Evolutionary conservation across 257 asterid species (phyloP).

Genomic region (Solanum dulcamara): DNA sequence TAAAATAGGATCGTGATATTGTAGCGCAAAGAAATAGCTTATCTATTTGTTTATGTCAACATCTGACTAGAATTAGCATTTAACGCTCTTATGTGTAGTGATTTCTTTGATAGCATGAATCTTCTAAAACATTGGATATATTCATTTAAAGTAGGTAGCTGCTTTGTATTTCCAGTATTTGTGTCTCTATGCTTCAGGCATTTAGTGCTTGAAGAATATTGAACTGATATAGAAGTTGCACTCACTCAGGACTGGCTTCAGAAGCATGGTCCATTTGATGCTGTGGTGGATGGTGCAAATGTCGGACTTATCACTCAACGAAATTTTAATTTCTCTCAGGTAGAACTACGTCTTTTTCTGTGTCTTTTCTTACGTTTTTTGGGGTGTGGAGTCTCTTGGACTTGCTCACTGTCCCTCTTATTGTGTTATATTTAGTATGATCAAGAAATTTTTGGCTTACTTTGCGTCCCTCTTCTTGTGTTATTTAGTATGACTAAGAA

Average conservation of each 20-base stretch:
- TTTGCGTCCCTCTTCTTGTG: not conserved
- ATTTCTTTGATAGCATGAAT: not conserved
- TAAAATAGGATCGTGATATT: not conserved
- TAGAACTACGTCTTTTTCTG: conserved; percentile 4
- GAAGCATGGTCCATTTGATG: conserved; percentile 87
- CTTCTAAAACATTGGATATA: not conserved
- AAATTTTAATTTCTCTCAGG: conserved; percentile 62
- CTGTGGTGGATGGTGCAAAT: conserved; percentile 93
- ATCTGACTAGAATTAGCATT: not conserved
- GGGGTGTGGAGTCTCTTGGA: not conserved
- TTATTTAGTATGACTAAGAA: not conserved
- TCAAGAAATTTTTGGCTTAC: not conserved
- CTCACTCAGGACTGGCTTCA: conserved; percentile 80
- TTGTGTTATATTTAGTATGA: not conserved
- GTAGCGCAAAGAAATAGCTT: not conserved
- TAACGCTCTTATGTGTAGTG: not conserved
- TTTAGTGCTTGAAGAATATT: not conserved
- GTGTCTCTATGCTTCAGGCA: not conserved
- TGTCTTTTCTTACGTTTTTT: not conserved
- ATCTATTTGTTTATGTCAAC: not conserved
- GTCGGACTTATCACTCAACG: conserved; percentile 51
- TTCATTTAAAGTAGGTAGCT: not conserved
- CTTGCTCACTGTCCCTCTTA: not conserved
- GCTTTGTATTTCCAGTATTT: not conserved
- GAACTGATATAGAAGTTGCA: not conserved